A percentile compares a stretch with the other conserved stretches of the same genome.
Conservation (phyloP, 441 rosid genomes). For the Gossypium gossypioides region DNA sequence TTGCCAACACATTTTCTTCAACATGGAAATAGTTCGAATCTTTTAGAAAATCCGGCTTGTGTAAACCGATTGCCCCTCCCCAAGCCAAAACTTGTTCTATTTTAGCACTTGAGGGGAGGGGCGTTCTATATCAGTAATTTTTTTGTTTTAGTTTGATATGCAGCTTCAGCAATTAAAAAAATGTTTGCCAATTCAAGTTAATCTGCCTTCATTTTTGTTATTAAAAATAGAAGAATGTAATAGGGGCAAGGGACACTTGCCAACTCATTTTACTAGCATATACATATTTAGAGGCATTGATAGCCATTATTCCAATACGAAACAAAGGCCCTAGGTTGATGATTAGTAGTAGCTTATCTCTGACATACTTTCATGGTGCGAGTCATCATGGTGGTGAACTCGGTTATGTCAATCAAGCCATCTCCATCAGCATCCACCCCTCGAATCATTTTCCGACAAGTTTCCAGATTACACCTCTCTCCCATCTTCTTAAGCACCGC, state of each 20-base stretch:
- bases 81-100: too few species aligned
- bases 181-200: too few species aligned
- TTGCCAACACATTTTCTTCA: too few species aligned
- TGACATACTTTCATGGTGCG: slow-evolving; percentile 20
- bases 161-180: too few species aligned
- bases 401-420: slow-evolving; percentile 34
- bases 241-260: not conserved
- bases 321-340: not conserved
- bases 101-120: too few species aligned
- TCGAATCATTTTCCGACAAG: slow-evolving; percentile 38
- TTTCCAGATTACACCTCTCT: slow-evolving; percentile 36
- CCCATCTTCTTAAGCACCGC: slow-evolving; percentile 41
- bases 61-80: too few species aligned
- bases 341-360: not conserved
- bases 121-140: too few species aligned
- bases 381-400: slow-evolving; percentile 47
- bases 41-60: too few species aligned
- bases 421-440: slow-evolving; percentile 45
- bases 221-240: not conserved
- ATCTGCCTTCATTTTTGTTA: too few species aligned
- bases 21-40: too few species aligned
- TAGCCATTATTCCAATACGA: not conserved
- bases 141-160: too few species aligned
- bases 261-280: not conserved
- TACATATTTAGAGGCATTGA: not conserved